A percentile compares a stretch with the other conserved stretches of the same genome.
Evolutionary conservation across 2,329 filamentous ascomycete genomes (phyloP).

Genomic region (Magnaporthales sp.): DNA sequence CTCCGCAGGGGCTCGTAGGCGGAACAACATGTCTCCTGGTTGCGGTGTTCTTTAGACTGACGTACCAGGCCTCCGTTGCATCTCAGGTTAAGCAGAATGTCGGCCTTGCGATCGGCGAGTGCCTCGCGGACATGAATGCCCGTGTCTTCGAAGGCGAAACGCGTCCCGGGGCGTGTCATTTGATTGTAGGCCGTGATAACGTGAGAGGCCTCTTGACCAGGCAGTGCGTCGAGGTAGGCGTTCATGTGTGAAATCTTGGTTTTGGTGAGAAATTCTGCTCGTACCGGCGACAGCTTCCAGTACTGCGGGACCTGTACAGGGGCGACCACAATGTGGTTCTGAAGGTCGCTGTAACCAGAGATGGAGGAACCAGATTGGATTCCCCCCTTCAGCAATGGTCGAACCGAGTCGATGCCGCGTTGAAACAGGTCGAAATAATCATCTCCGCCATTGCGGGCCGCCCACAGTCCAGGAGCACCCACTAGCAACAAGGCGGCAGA

Average conservation of each 20-base stretch:
- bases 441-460: conserved; percentile 39
- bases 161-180: conserved; percentile 27
- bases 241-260: conserved; percentile 44
- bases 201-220: conserved; percentile 28
- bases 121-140: conserved; percentile 38
- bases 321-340: conserved; percentile 18
- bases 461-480: conserved; percentile 45
- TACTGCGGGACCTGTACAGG: conserved; percentile 34
- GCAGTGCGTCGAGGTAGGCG: conserved; percentile 33
- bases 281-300: conserved; percentile 28
- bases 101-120: conserved; percentile 37
- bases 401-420: conserved; percentile 33
- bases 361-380: conserved; percentile 1
- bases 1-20: conserved; percentile 27
- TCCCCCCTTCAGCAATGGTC: conserved; percentile 21
- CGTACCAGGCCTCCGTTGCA: conserved; percentile 39
- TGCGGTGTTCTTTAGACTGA: conserved; percentile 25
- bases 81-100: conserved; percentile 43
- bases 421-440: conserved; percentile 35
- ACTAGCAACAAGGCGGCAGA: conserved; percentile 39
- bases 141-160: conserved; percentile 31
- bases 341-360: conserved; percentile 11
- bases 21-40: conserved; percentile 44
- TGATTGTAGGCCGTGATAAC: conserved; percentile 40
- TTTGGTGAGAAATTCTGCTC: conserved; percentile 34